These are phyloP conservation scores for Quillaja saponaria DNA, from an alignment of 306 rosid genomes.

Conservation along the genomic window DNA sequence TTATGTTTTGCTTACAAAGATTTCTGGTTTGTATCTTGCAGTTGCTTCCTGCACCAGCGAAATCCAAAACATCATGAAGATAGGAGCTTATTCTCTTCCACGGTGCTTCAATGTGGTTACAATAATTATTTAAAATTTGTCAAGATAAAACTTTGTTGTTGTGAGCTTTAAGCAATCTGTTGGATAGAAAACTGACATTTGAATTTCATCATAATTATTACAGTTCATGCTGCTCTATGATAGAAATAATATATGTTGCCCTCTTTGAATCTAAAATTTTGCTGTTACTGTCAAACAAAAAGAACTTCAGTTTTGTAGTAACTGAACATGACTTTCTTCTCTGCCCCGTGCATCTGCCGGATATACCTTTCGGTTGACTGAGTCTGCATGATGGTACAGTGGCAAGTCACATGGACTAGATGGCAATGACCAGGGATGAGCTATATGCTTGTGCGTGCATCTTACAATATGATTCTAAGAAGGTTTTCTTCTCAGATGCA, in stretches of 20 bases:
- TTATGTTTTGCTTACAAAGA: slow-evolving; percentile 24
- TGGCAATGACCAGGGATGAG: too few relatives aligned
- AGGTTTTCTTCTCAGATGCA: too few relatives aligned
- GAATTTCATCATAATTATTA: slow-evolving; percentile 19
- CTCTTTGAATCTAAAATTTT: not conserved
- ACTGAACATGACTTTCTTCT: too few relatives aligned
- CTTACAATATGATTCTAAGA: too few relatives aligned
- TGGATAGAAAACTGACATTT: slow-evolving; percentile 25
- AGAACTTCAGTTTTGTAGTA: too few relatives aligned
- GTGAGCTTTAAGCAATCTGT: slow-evolving; percentile 33
- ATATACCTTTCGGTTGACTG: too few relatives aligned
- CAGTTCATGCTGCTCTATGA: slow-evolving; percentile 13
- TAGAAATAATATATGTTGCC: slow-evolving; percentile 30
- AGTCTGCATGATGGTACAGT: too few relatives aligned
- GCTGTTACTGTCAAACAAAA: too few relatives aligned
- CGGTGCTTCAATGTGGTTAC: slow-evolving; percentile 27
- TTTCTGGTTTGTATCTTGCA: slow-evolving; percentile 44
- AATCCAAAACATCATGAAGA: slow-evolving; percentile 67
- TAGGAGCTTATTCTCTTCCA: slow-evolving; percentile 19
- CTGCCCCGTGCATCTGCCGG: too few relatives aligned
- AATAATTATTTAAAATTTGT: slow-evolving; percentile 45
- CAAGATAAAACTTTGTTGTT: slow-evolving; percentile 41
- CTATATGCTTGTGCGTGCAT: too few relatives aligned
- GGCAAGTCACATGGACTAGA: too few relatives aligned
- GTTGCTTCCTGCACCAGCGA: slow-evolving; percentile 80